A percentile compares a stretch with the other conserved stretches of the same genome.
Evolutionary conservation across 1,284 basidiomycete species (phyloP).

Genomic region (Quambalaria eucalypti): DNA sequence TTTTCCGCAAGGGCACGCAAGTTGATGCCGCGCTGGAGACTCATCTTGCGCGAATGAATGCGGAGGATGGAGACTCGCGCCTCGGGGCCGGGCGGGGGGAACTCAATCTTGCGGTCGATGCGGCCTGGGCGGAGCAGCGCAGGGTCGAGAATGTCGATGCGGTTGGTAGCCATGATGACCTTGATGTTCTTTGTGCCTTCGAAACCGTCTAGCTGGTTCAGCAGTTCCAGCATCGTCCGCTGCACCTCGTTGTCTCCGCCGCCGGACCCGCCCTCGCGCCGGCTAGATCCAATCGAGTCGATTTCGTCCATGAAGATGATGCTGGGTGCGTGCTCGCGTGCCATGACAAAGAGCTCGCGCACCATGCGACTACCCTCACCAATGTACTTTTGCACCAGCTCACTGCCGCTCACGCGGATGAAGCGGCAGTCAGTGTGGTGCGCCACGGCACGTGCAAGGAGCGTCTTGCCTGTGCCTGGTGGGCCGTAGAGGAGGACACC

Average conservation of each 20-base stretch:
- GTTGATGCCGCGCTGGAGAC: conserved; percentile 92
- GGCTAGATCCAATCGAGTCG: conserved; percentile 88
- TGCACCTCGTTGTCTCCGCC: conserved; percentile 93
- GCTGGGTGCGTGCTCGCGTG: conserved; percentile 92
- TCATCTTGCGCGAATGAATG: conserved; percentile 99
- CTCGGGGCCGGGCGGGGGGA: conserved; percentile 95
- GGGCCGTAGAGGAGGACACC: conserved; percentile 46
- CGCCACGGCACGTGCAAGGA: conserved; percentile 44
- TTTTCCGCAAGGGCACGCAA: conserved; percentile 88
- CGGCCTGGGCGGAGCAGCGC: conserved; percentile 89
- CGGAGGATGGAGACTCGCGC: conserved; percentile 91
- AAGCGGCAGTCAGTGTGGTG: conserved; percentile 98
- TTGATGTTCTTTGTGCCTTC: conserved; percentile 98
- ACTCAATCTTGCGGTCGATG: conserved; percentile 98
- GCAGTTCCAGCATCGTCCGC: conserved; percentile 89
- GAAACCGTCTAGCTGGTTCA: conserved; percentile 96
- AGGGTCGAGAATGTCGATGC: conserved; percentile 93
- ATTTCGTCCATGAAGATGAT: conserved; percentile 99
- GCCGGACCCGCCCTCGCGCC: conserved; percentile 65
- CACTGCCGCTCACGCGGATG: conserved; percentile 88
- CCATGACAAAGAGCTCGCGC: conserved; percentile 96
- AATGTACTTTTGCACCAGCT: conserved; percentile 97
- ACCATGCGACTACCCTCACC: conserved; percentile 70
- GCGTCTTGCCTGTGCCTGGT: conserved; percentile 45
- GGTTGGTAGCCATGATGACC: conserved; percentile 97